Percentiles rank a stretch among this genome's conserved stretches.
Evolutionary conservation across 2,329 filamentous ascomycete species (phyloP).

Genomic region (Fusarium albidum): DNA sequence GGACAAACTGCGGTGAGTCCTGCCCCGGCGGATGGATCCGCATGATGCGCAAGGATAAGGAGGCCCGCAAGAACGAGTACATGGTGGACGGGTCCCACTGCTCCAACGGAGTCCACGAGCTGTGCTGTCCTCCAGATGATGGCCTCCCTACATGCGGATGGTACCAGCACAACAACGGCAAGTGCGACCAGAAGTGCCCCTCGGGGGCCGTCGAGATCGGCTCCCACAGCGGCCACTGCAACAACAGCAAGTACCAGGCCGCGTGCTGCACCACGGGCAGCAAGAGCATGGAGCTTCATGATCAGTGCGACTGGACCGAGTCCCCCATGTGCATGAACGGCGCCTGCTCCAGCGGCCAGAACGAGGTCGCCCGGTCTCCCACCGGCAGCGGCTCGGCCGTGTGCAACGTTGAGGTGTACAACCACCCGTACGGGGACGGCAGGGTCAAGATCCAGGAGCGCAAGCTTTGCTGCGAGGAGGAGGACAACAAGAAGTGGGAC

Average conservation of each 20-base stretch:
- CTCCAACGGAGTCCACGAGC: slow-evolving; percentile 4
- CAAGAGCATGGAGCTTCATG: slow-evolving; percentile 16
- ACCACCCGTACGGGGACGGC: slow-evolving; percentile 5
- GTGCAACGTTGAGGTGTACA: slow-evolving; percentile 12
- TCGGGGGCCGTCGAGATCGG: slow-evolving; percentile 13
- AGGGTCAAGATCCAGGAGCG: slow-evolving; percentile 12
- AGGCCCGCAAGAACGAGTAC: slow-evolving; percentile 7
- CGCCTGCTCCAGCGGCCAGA: slow-evolving; percentile 8
- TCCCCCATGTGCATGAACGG: slow-evolving; percentile 12
- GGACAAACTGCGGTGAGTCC: slow-evolving; percentile 15
- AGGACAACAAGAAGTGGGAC: slow-evolving; percentile 16
- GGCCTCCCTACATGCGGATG: slow-evolving; percentile 13
- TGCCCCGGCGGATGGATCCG: slow-evolving; percentile 18
- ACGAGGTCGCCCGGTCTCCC: slow-evolving; percentile 13
- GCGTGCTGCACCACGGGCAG: slow-evolving; percentile 16
- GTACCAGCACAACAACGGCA: slow-evolving; percentile 17
- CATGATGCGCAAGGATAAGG: slow-evolving; percentile 12
- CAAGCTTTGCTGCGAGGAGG: slow-evolving; percentile 11
- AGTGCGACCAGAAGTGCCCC: slow-evolving; percentile 12
- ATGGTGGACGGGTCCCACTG: slow-evolving; percentile 15
- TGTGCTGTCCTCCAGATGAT: slow-evolving; percentile 18
- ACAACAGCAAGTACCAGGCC: slow-evolving; percentile 20
- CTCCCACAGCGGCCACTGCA: slow-evolving; percentile 12
- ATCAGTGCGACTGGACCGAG: slow-evolving; percentile 15
- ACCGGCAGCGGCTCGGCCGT: slow-evolving; percentile 15